A percentile compares a stretch with the other conserved stretches of the same genome.
Conservation (phyloP, 1,139 yeast genomes). For the Blastobotrys aristatus region DNA sequence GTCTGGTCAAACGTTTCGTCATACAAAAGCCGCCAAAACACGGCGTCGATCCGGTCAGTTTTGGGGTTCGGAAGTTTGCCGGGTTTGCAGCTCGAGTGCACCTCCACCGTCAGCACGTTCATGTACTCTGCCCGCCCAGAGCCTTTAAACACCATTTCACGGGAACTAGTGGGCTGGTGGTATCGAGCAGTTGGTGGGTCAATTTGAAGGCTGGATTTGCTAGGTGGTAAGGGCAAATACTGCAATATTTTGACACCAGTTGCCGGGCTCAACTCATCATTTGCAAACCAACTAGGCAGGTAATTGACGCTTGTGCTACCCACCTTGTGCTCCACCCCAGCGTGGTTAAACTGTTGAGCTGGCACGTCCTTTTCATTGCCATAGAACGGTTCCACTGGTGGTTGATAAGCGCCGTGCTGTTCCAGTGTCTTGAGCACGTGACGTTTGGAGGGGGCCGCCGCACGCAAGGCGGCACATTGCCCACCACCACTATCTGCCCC, state of each 20-base stretch:
- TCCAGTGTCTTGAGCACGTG: slow-evolving; percentile 40
- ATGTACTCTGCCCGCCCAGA: slow-evolving; percentile 29
- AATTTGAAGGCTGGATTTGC: neutral
- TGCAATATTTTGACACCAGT: slow-evolving; percentile 23
- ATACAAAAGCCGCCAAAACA: slow-evolving; percentile 51
- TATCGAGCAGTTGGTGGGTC: neutral
- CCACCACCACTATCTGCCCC: neutral
- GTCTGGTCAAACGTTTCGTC: slow-evolving; percentile 16
- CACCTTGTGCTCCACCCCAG: slow-evolving; percentile 43
- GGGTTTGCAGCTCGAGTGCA: slow-evolving; percentile 54
- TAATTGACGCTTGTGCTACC: neutral
- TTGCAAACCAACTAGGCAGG: slow-evolving; percentile 3
- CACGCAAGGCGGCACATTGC: neutral
- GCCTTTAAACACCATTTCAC: neutral
- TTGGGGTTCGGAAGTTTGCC: slow-evolving; percentile 61
- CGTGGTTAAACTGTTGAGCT: slow-evolving; percentile 52
- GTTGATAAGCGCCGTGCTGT: slow-evolving; percentile 44
- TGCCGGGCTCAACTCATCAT: neutral
- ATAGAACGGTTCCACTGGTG: slow-evolving; percentile 52
- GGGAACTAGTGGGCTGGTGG: neutral
- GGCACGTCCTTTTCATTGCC: slow-evolving; percentile 50
- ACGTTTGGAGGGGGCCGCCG: slow-evolving; percentile 24
- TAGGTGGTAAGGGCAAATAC: slow-evolving; percentile 41
- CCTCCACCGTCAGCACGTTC: slow-evolving; percentile 57
- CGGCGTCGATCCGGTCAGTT: slow-evolving; percentile 50